These are phyloP conservation scores for Saccharum hybrid DNA, from an alignment of 202 grass and related monocot genomes.

Conservation along the genomic window DNA sequence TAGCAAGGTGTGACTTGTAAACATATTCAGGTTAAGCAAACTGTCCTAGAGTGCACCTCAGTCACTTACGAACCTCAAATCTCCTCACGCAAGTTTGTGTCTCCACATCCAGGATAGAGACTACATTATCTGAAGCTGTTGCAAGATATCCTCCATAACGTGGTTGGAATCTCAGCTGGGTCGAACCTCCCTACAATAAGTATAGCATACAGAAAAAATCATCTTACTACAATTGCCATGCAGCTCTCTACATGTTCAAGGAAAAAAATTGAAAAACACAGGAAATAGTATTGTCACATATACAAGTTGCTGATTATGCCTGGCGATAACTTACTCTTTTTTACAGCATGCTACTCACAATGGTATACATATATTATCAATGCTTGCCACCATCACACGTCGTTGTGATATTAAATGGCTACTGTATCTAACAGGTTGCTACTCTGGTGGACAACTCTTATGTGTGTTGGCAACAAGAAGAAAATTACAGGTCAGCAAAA, in stretches of 20 bases:
- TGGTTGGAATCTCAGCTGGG: conserved; percentile 71
- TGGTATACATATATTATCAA: neutral
- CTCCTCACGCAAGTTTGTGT: conserved; percentile 59
- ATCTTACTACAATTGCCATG: neutral
- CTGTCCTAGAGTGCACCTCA: neutral
- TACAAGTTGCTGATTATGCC: conserved; percentile 25
- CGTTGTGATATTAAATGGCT: neutral
- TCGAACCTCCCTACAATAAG: conserved; percentile 57
- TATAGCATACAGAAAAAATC: conserved; percentile 43
- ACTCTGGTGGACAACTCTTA: neutral
- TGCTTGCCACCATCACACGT: conserved; percentile 10
- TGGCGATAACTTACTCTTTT: conserved; percentile 8
- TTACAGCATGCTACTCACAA: neutral
- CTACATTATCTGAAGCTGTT: conserved; percentile 58
- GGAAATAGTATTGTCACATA: conserved; percentile 5
- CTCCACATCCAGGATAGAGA: conserved; percentile 76
- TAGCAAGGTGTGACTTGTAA: neutral
- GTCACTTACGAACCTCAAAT: conserved; percentile 57
- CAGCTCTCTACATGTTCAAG: neutral
- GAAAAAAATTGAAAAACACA: neutral
- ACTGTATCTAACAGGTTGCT: conserved; percentile 14
- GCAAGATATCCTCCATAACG: conserved; percentile 55
- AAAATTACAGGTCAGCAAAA: conserved; percentile 5
- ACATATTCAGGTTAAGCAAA: neutral
- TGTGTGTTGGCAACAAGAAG: neutral